phyloP scores from a whole-genome alignment of 2,329 filamentous ascomycete genomes.

The Sporothrix globosa region DNA sequence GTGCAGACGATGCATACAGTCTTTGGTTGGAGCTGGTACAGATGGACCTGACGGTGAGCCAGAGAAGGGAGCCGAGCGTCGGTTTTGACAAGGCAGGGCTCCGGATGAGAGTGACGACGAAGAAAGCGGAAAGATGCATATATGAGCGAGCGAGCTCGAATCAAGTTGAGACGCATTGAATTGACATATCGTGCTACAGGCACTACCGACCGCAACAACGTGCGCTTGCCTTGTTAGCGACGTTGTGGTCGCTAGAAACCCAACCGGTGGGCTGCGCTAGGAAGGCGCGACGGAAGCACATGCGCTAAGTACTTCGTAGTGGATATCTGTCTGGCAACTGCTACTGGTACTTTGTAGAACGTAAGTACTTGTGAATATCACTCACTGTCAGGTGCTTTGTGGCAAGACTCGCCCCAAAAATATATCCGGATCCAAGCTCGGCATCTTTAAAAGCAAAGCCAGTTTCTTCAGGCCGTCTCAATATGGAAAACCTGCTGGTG shows the following conservation, averaged over 20 bases:
- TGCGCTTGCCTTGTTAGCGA: conserved; percentile 20
- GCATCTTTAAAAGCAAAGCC: background rate
- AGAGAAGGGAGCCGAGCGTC: conserved; percentile 2
- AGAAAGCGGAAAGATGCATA: background rate
- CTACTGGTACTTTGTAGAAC: background rate
- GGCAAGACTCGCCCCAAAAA: background rate
- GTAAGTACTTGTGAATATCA: background rate
- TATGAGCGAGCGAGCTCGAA: background rate
- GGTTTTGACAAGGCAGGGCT: background rate
- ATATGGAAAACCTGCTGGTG: background rate
- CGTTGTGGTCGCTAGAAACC: conserved; percentile 11
- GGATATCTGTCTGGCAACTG: background rate
- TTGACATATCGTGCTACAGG: conserved; percentile 8
- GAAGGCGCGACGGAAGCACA: conserved; percentile 28
- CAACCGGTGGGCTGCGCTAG: conserved; percentile 31
- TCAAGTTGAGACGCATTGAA: background rate
- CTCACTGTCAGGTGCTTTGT: background rate
- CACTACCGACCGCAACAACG: conserved; percentile 11
- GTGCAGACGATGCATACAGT: conserved; percentile 17
- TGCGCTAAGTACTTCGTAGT: conserved; percentile 30
- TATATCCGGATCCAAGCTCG: background rate
- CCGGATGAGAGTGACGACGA: background rate
- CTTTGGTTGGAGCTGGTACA: background rate
- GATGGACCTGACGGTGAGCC: conserved; percentile 9
- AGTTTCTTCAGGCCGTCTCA: background rate